Evolutionary conservation across 306 rosid species (phyloP).

Genomic region (Citrullus amarus): DNA sequence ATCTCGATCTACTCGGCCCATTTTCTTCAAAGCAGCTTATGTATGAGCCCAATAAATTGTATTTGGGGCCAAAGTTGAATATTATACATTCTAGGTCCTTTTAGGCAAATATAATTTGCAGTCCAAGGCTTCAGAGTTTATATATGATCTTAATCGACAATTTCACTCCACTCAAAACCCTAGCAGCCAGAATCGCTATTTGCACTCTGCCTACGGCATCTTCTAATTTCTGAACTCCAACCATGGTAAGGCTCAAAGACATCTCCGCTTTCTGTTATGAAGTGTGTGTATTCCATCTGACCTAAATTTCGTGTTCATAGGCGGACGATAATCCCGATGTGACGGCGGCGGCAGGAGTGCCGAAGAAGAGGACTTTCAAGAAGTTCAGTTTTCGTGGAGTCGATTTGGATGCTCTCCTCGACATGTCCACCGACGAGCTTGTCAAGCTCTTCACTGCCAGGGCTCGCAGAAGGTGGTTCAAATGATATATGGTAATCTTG

Average conservation of each 20-base stretch:
- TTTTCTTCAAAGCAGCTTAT: not conserved
- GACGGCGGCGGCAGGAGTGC: constrained; percentile 29
- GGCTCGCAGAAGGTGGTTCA: constrained; percentile 57
- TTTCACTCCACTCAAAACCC: constrained; percentile 12
- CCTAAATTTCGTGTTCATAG: constrained; percentile 19
- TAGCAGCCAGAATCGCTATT: constrained; percentile 20
- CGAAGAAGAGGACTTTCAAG: constrained; percentile 87
- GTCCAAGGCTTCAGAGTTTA: not conserved
- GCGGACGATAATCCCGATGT: constrained; percentile 59
- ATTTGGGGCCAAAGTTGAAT: not conserved
- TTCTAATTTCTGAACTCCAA: constrained; percentile 11
- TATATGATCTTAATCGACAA: not conserved
- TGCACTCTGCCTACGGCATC: not conserved
- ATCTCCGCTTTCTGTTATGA: too few relatives aligned
- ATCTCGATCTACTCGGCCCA: not conserved
- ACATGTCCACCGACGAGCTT: constrained; percentile 79
- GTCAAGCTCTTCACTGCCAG: constrained; percentile 71
- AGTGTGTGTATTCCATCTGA: not conserved
- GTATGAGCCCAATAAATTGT: not conserved
- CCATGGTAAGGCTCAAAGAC: constrained; percentile 19
- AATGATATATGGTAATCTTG: not conserved
- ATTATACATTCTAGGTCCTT: not conserved
- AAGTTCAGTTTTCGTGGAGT: constrained; percentile 78
- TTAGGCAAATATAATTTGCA: not conserved
- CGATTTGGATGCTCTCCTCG: constrained; percentile 63